A percentile compares a stretch with the other conserved stretches of the same genome.
These are phyloP conservation scores for Flaveria linearis DNA, from an alignment of 129 eudicot genomes.

Conservation along the genomic window DNA sequence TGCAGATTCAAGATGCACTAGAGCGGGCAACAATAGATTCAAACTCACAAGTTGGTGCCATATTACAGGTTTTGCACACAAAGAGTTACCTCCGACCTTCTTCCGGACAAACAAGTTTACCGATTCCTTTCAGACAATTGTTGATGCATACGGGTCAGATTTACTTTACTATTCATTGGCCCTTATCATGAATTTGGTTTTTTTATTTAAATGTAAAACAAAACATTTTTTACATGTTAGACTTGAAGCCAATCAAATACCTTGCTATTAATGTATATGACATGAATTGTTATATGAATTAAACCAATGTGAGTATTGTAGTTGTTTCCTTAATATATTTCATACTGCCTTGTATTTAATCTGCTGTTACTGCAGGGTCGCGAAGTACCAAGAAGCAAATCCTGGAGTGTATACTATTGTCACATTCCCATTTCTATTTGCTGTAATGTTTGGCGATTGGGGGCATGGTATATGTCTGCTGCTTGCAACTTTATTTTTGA, in stretches of 20 bases:
- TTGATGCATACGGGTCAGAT: constrained; percentile 96
- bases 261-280: not conserved
- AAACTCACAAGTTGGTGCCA: constrained; percentile 86
- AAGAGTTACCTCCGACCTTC: constrained; percentile 85
- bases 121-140: constrained; percentile 74
- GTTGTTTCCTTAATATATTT: not conserved
- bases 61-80: constrained; percentile 69
- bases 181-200: not conserved
- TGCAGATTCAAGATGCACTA: constrained; percentile 83
- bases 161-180: constrained; percentile 4
- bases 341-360: constrained; percentile 2
- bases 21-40: constrained; percentile 73
- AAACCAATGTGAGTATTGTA: constrained; percentile 1
- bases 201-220: not conserved
- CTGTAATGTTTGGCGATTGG: constrained; percentile 98
- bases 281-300: not conserved
- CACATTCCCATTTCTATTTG: constrained; percentile 89
- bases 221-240: not conserved
- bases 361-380: constrained; percentile 57
- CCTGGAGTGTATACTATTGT: constrained; percentile 85
- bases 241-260: constrained; percentile 4
- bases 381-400: constrained; percentile 95
- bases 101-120: constrained; percentile 81
- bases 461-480: constrained; percentile 88
- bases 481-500: constrained; percentile 54